These are phyloP conservation scores for Anisodus tanguticus DNA, from an alignment of 257 asterid species.

Conservation along the genomic window DNA sequence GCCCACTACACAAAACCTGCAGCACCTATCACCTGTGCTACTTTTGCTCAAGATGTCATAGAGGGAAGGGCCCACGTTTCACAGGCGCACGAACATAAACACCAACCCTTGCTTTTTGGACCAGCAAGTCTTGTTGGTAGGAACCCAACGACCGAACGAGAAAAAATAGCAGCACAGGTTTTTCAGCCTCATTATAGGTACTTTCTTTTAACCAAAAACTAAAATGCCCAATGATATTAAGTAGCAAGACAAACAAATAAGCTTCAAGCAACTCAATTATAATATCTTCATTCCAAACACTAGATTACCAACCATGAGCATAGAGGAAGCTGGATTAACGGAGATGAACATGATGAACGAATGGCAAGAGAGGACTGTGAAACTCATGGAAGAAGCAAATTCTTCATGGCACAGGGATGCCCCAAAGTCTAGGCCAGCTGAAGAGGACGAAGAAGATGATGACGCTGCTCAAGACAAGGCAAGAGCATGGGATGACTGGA, in stretches of 20 bases:
- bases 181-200: constrained; percentile 95
- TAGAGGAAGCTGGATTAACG: constrained; percentile 93
- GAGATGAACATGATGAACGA: constrained; percentile 98
- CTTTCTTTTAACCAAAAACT: constrained; percentile 17
- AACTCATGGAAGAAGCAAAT: constrained; percentile 91
- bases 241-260: not conserved
- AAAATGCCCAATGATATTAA: constrained; percentile 8
- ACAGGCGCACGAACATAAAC: constrained; percentile 84
- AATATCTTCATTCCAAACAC: constrained; percentile 15
- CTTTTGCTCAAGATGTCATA: constrained; percentile 92
- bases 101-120: constrained; percentile 90
- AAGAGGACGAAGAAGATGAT: constrained; percentile 69
- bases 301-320: constrained; percentile 96
- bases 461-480: constrained; percentile 92
- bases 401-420: constrained; percentile 81
- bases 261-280: not conserved
- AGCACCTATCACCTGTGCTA: constrained; percentile 90
- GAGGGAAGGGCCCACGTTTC: constrained; percentile 84
- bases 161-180: constrained; percentile 89
- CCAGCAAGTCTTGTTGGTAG: constrained; percentile 77
- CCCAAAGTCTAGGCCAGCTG: constrained; percentile 47
- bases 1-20: constrained; percentile 70
- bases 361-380: constrained; percentile 76
- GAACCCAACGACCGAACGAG: constrained; percentile 85
- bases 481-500: constrained; percentile 98